Percentiles rank a stretch among this genome's conserved stretches.
These are phyloP conservation scores for Acanthamoeba divionensis DNA, from an alignment of 208 protist genomes.

Conservation along the genomic window DNA sequence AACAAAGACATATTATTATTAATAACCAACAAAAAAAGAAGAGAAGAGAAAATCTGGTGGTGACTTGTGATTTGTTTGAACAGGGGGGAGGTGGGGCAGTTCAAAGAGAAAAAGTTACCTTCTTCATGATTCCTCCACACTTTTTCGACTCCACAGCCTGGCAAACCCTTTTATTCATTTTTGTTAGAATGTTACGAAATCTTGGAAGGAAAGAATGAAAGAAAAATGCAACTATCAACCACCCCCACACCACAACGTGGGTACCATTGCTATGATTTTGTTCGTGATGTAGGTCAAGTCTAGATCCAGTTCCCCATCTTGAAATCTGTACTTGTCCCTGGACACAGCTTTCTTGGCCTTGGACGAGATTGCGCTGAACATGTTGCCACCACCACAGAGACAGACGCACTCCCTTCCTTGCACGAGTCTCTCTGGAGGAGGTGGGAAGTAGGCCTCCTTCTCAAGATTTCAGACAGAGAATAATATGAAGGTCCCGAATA, in stretches of 20 bases:
- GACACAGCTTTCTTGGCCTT: constrained; percentile 66
- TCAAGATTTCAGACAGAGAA: too few relatives aligned
- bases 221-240: not conserved
- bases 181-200: not conserved
- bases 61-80: too few relatives aligned
- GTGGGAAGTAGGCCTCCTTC: too few relatives aligned
- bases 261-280: constrained; percentile 60
- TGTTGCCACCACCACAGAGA: too few relatives aligned
- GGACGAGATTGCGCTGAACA: not conserved
- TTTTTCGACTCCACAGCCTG: not conserved
- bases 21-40: not conserved
- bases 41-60: not conserved
- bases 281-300: constrained; percentile 90
- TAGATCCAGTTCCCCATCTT: constrained; percentile 83
- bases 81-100: too few relatives aligned
- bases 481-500: too few relatives aligned
- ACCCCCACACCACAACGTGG: not conserved
- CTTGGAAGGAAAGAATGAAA: not conserved
- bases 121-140: constrained; percentile 3
- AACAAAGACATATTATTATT: not conserved
- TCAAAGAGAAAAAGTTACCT: not conserved
- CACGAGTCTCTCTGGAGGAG: too few relatives aligned
- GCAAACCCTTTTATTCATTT: not conserved
- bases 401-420: too few relatives aligned
- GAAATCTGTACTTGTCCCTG: constrained; percentile 82